Conservation (phyloP, 176 grass and related monocot species). For the Oryza rufipogon region DNA sequence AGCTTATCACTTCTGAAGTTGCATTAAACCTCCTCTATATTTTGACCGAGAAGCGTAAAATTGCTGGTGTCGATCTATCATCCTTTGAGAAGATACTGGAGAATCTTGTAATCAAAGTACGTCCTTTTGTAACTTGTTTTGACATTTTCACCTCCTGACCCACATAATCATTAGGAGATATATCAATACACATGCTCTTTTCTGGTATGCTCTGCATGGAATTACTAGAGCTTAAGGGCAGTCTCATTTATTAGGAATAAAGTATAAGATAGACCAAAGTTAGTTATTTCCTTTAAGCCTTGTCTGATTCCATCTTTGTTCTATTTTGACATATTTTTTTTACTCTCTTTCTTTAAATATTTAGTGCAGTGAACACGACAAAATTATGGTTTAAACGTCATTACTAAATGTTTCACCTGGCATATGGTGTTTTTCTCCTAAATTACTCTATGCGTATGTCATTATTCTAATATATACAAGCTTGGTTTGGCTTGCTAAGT, state of each 20-base stretch:
- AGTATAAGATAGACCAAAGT: not conserved
- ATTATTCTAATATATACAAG: not conserved
- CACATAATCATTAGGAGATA: not conserved
- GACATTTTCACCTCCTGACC: not conserved
- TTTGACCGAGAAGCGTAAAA: slow-evolving; percentile 71
- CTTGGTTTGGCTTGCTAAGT: not conserved
- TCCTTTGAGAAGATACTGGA: slow-evolving; percentile 74
- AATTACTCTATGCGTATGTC: not conserved
- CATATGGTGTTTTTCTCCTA: slow-evolving; percentile 19
- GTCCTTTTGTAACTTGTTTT: slow-evolving; percentile 22
- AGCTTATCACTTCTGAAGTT: slow-evolving; percentile 97
- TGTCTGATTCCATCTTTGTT: not conserved
- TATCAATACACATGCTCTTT: not conserved
- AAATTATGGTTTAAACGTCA: not conserved
- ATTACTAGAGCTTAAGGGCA: slow-evolving; percentile 1
- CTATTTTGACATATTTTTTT: not conserved
- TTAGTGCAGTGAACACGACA: not conserved
- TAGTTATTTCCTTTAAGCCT: not conserved
- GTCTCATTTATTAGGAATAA: not conserved
- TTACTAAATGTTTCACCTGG: not conserved
- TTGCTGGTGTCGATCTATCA: slow-evolving; percentile 58
- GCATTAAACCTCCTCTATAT: slow-evolving; percentile 78
- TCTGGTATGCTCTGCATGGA: not conserved
- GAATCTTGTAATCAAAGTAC: slow-evolving; percentile 91
- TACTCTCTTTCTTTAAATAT: not conserved